Evolutionary conservation across 139 green algal genomes (phyloP), one percentile per base, ranked within the genome.

Genomic region (Asterochloris sp.): DNA sequence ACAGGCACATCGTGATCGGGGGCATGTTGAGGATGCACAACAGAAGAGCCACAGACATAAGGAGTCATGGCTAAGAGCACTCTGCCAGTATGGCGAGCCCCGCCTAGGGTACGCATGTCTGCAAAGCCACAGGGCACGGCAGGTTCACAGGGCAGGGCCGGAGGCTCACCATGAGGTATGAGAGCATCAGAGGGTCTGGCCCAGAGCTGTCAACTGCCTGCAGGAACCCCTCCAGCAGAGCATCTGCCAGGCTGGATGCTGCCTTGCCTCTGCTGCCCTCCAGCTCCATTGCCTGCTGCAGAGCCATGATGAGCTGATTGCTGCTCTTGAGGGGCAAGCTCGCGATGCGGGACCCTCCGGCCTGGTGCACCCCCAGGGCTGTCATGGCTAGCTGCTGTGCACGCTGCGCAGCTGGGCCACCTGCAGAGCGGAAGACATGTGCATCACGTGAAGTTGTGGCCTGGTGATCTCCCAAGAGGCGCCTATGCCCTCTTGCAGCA

Each of bases 221-320:
- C 64, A 94, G 77, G 27, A 91, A 47, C 11, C 85, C 83, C 13
- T 92, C 87, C 62, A 95, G 85, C 85, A 96, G 86, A 12, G 86
- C 91, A 0, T 71, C 68, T 12, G 89, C 87, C 19, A 95, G 86
- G 29, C 89, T 83, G 1, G 69, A 61, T 19, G 78, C 87, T 10
- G 85, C 85, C 28, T 26, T 47, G 26, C 63, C 24, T 24, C 81
- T 77, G 47, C 80, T 63, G 13, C 64, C 75, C 26, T 83, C 80
- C 21, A 63, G 24, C 54, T 86, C 84, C 47, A 77, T 14, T 62
- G 66, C 68, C 66, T 83, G 66, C 79, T 74, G 73, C 6, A 78
- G 69, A 10, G 75, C 75, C 27, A 83, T 83, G 13, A 97, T 84
- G 64, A 97, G 80, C 1, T 90, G 85, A 78, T 93, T 78, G 27